Evolutionary conservation across 2,329 filamentous ascomycete genomes (phyloP).

Genomic region (Ascochyta pisi): DNA sequence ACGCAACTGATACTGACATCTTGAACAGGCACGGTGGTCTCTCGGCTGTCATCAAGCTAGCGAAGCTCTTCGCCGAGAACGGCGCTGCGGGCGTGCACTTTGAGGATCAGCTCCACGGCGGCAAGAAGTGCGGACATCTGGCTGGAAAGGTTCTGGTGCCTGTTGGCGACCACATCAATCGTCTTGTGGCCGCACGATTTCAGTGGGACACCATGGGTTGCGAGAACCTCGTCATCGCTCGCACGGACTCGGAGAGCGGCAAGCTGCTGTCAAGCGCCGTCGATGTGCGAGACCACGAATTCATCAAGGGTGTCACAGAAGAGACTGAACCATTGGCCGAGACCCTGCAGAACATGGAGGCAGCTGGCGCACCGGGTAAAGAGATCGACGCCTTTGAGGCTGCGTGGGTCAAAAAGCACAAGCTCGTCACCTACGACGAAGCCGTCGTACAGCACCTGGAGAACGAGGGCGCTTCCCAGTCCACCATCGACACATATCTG

Average conservation of each 20-base stretch:
- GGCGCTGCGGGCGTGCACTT: slow-evolving; percentile 97
- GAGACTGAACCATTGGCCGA: slow-evolving; percentile 84
- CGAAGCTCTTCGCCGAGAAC: slow-evolving; percentile 97
- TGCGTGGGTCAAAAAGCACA: slow-evolving; percentile 84
- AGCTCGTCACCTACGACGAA: slow-evolving; percentile 90
- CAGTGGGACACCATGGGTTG: slow-evolving; percentile 99
- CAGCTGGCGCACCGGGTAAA: slow-evolving; percentile 73
- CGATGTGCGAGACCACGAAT: slow-evolving; percentile 94
- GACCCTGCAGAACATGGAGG: slow-evolving; percentile 88
- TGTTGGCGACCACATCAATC: slow-evolving; percentile 93
- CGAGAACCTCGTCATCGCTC: slow-evolving; percentile 92
- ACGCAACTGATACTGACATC: slow-evolving; percentile 18
- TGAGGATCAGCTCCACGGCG: slow-evolving; percentile 95
- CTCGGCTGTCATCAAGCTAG: slow-evolving; percentile 91
- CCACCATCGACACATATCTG: slow-evolving; percentile 73
- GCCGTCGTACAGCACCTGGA: slow-evolving; percentile 79
- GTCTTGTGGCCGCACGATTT: slow-evolving; percentile 87
- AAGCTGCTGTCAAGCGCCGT: slow-evolving; percentile 89
- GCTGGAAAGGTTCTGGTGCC: slow-evolving; percentile 96
- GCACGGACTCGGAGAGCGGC: slow-evolving; percentile 94
- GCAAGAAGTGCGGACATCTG: slow-evolving; percentile 97
- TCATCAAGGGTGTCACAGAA: slow-evolving; percentile 86
- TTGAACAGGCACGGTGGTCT: slow-evolving; percentile 79
- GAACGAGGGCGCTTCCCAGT: slow-evolving; percentile 67
- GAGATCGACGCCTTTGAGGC: slow-evolving; percentile 90